Percentiles rank a stretch among this genome's conserved stretches.
These are phyloP conservation scores for Syzygium malaccense DNA, from an alignment of 441 rosid species.

Conservation along the genomic window DNA sequence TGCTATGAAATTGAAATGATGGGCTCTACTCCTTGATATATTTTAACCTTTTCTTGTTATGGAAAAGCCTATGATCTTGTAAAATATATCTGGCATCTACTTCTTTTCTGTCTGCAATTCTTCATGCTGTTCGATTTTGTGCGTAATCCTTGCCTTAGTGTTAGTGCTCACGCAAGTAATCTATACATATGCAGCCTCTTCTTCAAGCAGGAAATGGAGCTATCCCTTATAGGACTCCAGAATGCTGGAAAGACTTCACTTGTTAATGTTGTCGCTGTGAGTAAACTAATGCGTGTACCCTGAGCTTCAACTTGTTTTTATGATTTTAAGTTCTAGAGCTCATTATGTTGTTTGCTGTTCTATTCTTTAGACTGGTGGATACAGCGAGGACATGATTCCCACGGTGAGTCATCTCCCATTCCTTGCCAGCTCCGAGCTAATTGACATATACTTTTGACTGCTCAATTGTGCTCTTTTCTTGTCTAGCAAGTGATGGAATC, in stretches of 20 bases:
- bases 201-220: constrained; percentile 79
- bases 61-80: neutral
- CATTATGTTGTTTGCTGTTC: constrained; percentile 14
- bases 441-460: neutral
- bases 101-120: neutral
- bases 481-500: neutral
- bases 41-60: neutral
- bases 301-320: neutral
- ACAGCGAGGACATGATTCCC: constrained; percentile 80
- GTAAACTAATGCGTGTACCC: constrained; percentile 7
- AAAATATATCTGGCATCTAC: neutral
- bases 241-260: constrained; percentile 79
- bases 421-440: neutral
- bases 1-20: neutral
- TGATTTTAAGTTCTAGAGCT: neutral
- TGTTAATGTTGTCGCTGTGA: constrained; percentile 69
- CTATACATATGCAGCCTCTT: constrained; percentile 44
- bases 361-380: constrained; percentile 60
- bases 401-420: constrained; percentile 30
- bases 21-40: neutral
- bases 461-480: neutral
- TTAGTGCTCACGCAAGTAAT: neutral
- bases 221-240: constrained; percentile 69
- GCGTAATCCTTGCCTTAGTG: neutral
- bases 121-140: neutral